Conservation (phyloP, 257 asterid species). For the Nicotiana benthamiana region DNA sequence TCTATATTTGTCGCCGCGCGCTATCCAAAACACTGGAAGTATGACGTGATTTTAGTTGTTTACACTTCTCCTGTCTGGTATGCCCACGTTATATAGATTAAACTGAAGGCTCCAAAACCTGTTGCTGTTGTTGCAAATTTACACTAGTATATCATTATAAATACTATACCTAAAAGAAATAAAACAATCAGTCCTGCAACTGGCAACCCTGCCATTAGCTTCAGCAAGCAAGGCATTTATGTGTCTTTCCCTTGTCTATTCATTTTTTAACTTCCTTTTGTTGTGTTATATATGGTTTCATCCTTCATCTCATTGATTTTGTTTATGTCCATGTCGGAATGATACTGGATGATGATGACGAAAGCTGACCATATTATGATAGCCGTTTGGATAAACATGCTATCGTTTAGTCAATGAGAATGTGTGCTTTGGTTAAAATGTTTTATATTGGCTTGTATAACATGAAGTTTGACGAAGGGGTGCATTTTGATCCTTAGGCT, state of each 20-base stretch:
- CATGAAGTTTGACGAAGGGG: no score
- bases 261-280: background rate
- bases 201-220: background rate
- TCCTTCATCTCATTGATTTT: background rate
- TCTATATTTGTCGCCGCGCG: no score
- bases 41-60: background rate
- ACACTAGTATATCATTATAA: background rate
- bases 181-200: background rate
- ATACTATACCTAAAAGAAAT: background rate
- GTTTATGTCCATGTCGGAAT: background rate
- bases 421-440: no score
- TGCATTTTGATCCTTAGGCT: no score
- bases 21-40: no score
- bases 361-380: background rate
- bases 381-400: background rate
- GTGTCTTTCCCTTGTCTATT: background rate
- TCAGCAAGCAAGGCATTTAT: background rate
- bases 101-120: background rate
- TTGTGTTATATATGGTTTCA: background rate
- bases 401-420: background rate
- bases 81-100: background rate
- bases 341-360: background rate
- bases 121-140: background rate
- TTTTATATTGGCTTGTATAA: no score
- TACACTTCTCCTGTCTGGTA: background rate